A percentile compares a stretch with the other conserved stretches of the same genome.
Evolutionary conservation across 2,329 filamentous ascomycete genomes (phyloP).

Genomic region (Ambrosiella cleistominuta): DNA sequence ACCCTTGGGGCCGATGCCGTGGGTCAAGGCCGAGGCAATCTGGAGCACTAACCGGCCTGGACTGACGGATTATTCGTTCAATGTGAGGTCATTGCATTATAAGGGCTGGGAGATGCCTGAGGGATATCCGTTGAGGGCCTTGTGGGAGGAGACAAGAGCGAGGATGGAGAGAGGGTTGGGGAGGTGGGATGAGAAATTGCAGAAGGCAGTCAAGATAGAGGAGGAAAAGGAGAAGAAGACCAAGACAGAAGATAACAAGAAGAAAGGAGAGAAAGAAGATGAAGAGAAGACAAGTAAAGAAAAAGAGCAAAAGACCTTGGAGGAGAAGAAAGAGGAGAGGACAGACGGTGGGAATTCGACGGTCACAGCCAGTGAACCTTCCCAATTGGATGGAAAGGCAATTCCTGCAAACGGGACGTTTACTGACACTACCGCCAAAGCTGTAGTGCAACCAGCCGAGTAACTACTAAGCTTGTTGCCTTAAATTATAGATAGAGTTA

Average conservation of each 20-base stretch:
- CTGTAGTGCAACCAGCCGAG: no score
- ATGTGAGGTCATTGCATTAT: conserved; percentile 10
- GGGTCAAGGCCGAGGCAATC: conserved; percentile 5
- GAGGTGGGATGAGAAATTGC: neutral
- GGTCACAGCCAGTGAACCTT: neutral
- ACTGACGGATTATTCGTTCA: conserved; percentile 7
- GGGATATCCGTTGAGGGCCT: neutral
- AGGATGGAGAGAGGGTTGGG: neutral
- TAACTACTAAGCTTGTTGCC: no score
- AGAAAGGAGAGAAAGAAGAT: neutral
- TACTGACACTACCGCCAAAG: no score
- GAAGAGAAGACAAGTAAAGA: neutral
- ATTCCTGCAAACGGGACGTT: no score
- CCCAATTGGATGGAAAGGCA: conserved; percentile 1
- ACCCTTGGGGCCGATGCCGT: conserved; percentile 11
- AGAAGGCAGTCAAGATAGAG: neutral
- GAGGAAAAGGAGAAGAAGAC: neutral
- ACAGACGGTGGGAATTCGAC: neutral
- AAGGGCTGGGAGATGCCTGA: conserved; percentile 11
- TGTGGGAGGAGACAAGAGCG: conserved; percentile 6
- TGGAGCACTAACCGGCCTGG: conserved; percentile 11
- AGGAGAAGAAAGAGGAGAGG: neutral
- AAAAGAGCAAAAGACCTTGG: neutral
- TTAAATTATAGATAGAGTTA: no score
- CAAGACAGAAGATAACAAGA: neutral